Conservation (phyloP, 305 asterid genomes). For the Euphrasia arctica region DNA sequence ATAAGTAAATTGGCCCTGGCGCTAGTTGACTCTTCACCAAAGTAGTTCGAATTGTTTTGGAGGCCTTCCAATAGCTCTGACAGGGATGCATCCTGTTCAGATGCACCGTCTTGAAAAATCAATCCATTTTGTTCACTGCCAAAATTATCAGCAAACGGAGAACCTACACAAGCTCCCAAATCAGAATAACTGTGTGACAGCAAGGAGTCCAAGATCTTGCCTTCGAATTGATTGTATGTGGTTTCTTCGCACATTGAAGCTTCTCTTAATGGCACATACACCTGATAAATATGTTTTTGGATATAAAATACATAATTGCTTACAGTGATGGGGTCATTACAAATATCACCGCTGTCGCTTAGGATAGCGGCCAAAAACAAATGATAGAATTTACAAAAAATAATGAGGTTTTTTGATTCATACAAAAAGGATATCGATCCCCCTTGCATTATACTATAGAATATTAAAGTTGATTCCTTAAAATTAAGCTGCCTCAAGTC, state of each 20-base stretch:
- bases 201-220: conserved; percentile 24
- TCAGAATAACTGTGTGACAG: conserved; percentile 29
- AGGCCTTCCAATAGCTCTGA: conserved; percentile 53
- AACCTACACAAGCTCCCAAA: conserved; percentile 40
- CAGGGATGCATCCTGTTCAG: conserved; percentile 66
- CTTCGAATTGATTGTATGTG: conserved; percentile 31
- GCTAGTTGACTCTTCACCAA: conserved; percentile 32
- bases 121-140: conserved; percentile 49
- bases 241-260: conserved; percentile 28
- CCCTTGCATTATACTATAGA: too few species aligned
- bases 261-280: conserved; percentile 31
- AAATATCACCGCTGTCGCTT: background rate
- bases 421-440: too few species aligned
- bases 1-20: conserved; percentile 22
- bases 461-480: background rate
- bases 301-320: conserved; percentile 17
- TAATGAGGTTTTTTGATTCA: too few species aligned
- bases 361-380: background rate
- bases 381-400: background rate
- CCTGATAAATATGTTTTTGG: conserved; percentile 27
- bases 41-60: conserved; percentile 37
- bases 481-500: background rate
- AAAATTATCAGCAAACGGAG: conserved; percentile 68
- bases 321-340: background rate
- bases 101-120: conserved; percentile 66